Evolutionary conservation across 1,139 yeast genomes (phyloP).

Genomic region (Hyphopichia buzzinii): DNA sequence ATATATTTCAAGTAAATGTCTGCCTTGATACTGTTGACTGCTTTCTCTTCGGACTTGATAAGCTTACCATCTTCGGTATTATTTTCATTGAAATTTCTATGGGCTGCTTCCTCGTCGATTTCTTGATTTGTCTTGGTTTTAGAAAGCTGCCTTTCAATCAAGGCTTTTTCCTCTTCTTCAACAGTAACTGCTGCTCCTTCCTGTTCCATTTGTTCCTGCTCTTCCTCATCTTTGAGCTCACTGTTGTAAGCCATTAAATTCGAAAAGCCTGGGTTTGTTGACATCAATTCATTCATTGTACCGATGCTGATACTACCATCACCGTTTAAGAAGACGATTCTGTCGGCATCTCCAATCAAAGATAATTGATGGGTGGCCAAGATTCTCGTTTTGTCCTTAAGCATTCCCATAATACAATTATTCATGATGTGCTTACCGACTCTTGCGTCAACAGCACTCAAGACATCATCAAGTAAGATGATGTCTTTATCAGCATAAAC

Average conservation of each 20-base stretch:
- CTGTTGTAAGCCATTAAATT: slow-evolving; percentile 51
- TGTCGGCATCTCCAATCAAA: slow-evolving; percentile 41
- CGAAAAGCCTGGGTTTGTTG: slow-evolving; percentile 38
- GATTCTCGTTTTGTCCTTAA: slow-evolving; percentile 38
- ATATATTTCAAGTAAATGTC: slow-evolving; percentile 47
- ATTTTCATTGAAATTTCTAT: slow-evolving; percentile 18
- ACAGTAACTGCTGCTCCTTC: slow-evolving; percentile 18
- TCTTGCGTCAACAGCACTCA: slow-evolving; percentile 50
- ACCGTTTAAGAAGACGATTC: slow-evolving; percentile 38
- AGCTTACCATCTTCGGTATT: slow-evolving; percentile 31
- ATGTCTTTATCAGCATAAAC: slow-evolving; percentile 42
- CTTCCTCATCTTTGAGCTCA: slow-evolving; percentile 21
- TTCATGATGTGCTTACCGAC: slow-evolving; percentile 47
- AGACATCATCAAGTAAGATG: slow-evolving; percentile 43
- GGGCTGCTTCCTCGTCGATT: slow-evolving; percentile 19
- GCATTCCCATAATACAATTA: slow-evolving; percentile 33
- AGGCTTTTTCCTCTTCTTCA: slow-evolving; percentile 13
- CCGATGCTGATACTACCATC: slow-evolving; percentile 40
- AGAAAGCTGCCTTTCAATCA: slow-evolving; percentile 19
- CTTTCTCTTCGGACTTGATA: slow-evolving; percentile 28
- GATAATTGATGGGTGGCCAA: slow-evolving; percentile 49
- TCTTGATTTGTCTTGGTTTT: slow-evolving; percentile 13
- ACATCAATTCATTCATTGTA: slow-evolving; percentile 34
- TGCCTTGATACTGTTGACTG: slow-evolving; percentile 38
- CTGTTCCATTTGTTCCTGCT: slow-evolving; percentile 19